Conservation (phyloP, 164 flowering plant species). For the Chimonanthus praecox region DNA sequence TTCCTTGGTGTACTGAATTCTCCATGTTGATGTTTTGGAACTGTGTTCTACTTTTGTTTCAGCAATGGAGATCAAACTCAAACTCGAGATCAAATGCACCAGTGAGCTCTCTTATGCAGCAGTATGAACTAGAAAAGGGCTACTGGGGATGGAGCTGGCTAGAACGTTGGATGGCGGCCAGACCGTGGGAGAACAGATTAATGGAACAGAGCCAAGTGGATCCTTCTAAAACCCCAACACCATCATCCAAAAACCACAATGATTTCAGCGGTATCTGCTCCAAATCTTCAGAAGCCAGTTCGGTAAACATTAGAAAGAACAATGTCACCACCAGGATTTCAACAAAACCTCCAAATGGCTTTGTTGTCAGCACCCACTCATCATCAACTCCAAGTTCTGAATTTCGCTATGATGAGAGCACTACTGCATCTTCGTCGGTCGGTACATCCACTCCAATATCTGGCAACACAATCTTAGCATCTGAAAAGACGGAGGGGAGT, state of each 20-base stretch:
- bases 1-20: neutral
- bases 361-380: constrained; percentile 35
- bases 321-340: constrained; percentile 73
- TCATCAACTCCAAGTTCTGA: constrained; percentile 84
- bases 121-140: constrained; percentile 50
- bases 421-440: constrained; percentile 51
- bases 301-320: constrained; percentile 62
- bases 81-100: constrained; percentile 28
- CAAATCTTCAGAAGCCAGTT: constrained; percentile 39
- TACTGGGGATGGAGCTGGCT: constrained; percentile 98
- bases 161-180: constrained; percentile 97
- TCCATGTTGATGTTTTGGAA: neutral
- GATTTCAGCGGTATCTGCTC: constrained; percentile 20
- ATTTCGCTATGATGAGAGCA: constrained; percentile 61
- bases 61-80: constrained; percentile 66
- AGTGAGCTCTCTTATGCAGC: constrained; percentile 23
- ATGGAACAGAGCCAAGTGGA: constrained; percentile 55
- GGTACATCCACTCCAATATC: constrained; percentile 75
- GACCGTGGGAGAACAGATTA: constrained; percentile 91
- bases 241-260: constrained; percentile 31
- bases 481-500: constrained; percentile 47
- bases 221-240: constrained; percentile 31
- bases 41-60: constrained; percentile 7
- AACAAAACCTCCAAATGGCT: constrained; percentile 62
- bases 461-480: constrained; percentile 40